Evolutionary conservation across 345 rosid genomes (phyloP).

Genomic region (Citrus hindsii): DNA sequence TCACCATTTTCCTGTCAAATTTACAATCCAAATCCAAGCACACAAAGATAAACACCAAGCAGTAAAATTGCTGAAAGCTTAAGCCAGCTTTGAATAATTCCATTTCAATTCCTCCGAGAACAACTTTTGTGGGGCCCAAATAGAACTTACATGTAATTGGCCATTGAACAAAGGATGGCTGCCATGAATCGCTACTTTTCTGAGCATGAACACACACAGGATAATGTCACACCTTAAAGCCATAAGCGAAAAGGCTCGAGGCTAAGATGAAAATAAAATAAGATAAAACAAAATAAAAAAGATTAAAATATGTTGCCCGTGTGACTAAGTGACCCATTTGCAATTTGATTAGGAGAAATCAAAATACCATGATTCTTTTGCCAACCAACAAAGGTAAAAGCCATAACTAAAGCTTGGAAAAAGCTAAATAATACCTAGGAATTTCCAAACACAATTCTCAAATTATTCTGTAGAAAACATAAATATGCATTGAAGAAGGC

Average conservation of each 20-base stretch:
- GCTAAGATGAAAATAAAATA: not conserved
- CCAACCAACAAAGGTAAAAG: conserved; percentile 8
- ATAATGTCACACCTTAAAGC: conserved; percentile 4
- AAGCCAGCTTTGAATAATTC: not conserved
- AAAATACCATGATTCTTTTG: not conserved
- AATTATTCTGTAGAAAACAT: not conserved
- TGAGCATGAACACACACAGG: not conserved
- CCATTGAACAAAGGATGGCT: not conserved
- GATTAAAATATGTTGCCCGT: not conserved
- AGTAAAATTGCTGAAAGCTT: not conserved
- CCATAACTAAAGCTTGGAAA: not conserved
- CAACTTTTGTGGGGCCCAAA: conserved; percentile 5
- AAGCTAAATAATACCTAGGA: conserved; percentile 11
- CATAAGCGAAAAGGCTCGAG: conserved; percentile 4
- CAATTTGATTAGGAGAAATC: not conserved
- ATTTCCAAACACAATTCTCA: conserved; percentile 8
- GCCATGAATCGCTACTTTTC: conserved; percentile 6
- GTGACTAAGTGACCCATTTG: conserved; percentile 4
- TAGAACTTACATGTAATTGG: not conserved
- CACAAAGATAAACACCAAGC: not conserved
- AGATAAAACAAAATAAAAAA: not conserved
- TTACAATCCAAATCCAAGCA: not conserved
- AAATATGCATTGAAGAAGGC: not conserved
- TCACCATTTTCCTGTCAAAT: conserved; percentile 53
- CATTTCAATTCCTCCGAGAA: not conserved